A percentile compares a stretch with the other conserved stretches of the same genome.
These are phyloP conservation scores for Lasiodiplodia sp. DNA, from an alignment of 2,329 filamentous ascomycete genomes.

Conservation along the genomic window DNA sequence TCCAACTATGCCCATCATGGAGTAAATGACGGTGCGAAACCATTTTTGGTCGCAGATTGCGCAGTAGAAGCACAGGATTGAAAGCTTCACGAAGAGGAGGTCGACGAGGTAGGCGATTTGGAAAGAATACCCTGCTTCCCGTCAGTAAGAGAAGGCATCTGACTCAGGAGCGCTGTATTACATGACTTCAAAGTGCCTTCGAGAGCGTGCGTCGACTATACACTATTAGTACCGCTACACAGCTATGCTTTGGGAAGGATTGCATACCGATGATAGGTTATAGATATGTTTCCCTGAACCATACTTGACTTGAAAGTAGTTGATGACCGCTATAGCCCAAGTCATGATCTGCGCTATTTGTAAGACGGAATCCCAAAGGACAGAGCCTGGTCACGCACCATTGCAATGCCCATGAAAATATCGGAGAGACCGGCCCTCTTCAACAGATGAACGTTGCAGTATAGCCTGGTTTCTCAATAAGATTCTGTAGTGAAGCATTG, in stretches of 20 bases:
- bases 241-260: too few relatives aligned
- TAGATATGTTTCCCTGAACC: conserved; percentile 38
- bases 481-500: neutral
- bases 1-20: conserved; percentile 41
- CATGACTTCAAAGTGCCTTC: conserved; percentile 34
- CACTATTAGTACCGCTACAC: neutral
- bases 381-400: neutral
- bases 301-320: conserved; percentile 45
- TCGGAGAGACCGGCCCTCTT: conserved; percentile 26
- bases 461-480: conserved; percentile 2
- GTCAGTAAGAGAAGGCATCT: neutral
- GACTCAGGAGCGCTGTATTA: neutral
- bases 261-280: conserved; percentile 14
- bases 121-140: conserved; percentile 38
- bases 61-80: conserved; percentile 47
- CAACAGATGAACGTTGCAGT: conserved; percentile 25
- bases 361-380: neutral
- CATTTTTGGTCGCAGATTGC: conserved; percentile 44
- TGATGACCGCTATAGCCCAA: conserved; percentile 46
- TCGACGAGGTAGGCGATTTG: conserved; percentile 39
- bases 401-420: conserved; percentile 7
- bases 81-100: conserved; percentile 43
- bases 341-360: conserved; percentile 39
- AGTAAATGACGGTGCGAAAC: conserved; percentile 42
- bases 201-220: neutral